A percentile compares a stretch with the other conserved stretches of the same genome.
Conservation (phyloP, 345 rosid species). For the Trapa bicornis region DNA sequence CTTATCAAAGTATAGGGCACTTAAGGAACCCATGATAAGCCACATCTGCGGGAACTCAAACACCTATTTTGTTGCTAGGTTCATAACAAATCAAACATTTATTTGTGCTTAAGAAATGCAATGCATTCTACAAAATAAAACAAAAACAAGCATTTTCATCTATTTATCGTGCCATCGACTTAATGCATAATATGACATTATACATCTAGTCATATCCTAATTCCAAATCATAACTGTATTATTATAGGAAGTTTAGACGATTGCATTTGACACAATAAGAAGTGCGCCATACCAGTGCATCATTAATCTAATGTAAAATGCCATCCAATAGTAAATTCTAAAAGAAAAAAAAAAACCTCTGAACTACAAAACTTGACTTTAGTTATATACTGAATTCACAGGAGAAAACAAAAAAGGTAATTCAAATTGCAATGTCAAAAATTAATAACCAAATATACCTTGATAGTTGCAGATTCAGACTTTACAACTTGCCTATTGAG, state of each 20-base stretch:
- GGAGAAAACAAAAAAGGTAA: background rate
- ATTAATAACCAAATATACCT: slow-evolving; percentile 25
- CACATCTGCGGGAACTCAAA: background rate
- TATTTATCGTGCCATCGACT: background rate
- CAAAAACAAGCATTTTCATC: background rate
- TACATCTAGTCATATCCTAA: background rate
- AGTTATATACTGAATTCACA: background rate
- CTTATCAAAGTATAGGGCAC: background rate
- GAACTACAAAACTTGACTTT: background rate
- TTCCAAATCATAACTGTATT: background rate
- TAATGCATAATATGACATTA: background rate
- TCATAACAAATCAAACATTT: background rate
- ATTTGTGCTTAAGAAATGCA: background rate
- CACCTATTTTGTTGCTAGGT: background rate
- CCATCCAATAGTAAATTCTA: background rate
- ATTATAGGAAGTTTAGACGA: background rate
- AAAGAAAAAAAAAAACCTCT: background rate
- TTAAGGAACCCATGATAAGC: background rate
- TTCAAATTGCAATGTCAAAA: background rate
- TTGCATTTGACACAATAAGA: background rate
- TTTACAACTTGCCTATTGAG: slow-evolving; percentile 78
- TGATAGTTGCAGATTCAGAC: slow-evolving; percentile 87
- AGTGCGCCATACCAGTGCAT: background rate
- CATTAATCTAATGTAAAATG: no score
- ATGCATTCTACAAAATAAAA: background rate